Evolutionary conservation across 176 grass and related monocot species (phyloP).

Genomic region (Raddia guianensis): DNA sequence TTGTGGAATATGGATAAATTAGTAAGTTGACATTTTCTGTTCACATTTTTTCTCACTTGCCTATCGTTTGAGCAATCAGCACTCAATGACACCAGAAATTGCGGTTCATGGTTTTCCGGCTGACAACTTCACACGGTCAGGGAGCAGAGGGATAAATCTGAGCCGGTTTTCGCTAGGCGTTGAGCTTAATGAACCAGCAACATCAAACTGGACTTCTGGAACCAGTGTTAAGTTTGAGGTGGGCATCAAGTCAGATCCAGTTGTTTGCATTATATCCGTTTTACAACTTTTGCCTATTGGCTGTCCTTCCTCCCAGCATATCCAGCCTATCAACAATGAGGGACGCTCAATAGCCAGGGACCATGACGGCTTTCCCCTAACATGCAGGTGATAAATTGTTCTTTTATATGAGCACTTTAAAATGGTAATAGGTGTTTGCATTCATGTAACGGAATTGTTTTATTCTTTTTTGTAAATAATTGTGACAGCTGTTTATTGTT

Average conservation of each 20-base stretch:
- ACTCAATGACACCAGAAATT: conserved; percentile 87
- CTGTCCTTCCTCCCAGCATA: conserved; percentile 53
- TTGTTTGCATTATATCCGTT: conserved; percentile 6
- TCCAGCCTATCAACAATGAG: conserved; percentile 88
- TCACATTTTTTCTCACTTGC: conserved; percentile 32
- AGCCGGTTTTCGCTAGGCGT: conserved; percentile 76
- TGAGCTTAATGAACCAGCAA: conserved; percentile 85
- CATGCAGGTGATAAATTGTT: conserved; percentile 72
- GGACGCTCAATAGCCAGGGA: conserved; percentile 78
- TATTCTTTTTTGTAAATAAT: neutral
- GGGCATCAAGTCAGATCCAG: conserved; percentile 21
- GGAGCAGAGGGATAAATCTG: conserved; percentile 83
- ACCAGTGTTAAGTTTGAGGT: conserved; percentile 95
- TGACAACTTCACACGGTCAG: conserved; percentile 84
- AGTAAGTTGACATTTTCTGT: conserved; percentile 11
- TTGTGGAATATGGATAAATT: conserved; percentile 17
- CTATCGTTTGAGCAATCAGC: conserved; percentile 61
- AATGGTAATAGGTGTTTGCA: neutral
- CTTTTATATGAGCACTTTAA: neutral
- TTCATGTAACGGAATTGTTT: too few species aligned
- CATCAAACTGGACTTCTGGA: conserved; percentile 88
- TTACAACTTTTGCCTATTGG: conserved; percentile 20
- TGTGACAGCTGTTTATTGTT: conserved; percentile 4
- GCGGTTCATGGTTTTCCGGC: conserved; percentile 86
- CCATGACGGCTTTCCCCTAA: conserved; percentile 85